A percentile compares a stretch with the other conserved stretches of the same genome.
phyloP scores from a whole-genome alignment of 805 yeast genomes.

The Ogataea minuta region DNA sequence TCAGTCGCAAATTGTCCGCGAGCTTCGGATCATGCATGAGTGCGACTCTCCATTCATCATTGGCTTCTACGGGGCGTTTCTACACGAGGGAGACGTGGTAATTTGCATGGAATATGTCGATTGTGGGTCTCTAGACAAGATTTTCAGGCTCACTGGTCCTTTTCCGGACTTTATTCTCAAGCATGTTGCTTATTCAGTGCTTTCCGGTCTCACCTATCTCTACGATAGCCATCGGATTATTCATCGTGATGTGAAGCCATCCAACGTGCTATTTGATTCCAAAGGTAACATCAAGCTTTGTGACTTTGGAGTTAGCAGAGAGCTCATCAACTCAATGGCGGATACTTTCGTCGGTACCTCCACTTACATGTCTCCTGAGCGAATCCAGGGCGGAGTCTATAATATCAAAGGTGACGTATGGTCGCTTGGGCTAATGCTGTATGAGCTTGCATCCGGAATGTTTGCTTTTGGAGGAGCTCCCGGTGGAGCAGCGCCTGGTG shows the following conservation, averaged over 20 bases:
- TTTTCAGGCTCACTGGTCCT: constrained; percentile 58
- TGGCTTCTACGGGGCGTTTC: constrained; percentile 87
- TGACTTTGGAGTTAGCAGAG: constrained; percentile 96
- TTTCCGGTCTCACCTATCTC: constrained; percentile 77
- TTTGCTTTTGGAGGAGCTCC: constrained; percentile 70
- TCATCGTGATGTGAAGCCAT: constrained; percentile 95
- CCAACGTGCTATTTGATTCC: constrained; percentile 84
- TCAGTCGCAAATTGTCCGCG: constrained; percentile 82
- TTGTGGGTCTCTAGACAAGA: constrained; percentile 87
- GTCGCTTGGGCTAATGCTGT: constrained; percentile 90
- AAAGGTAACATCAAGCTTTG: constrained; percentile 87
- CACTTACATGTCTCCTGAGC: constrained; percentile 95
- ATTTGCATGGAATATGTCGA: constrained; percentile 96
- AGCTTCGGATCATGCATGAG: constrained; percentile 85
- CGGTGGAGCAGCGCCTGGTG: constrained; percentile 31
- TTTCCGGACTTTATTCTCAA: constrained; percentile 68
- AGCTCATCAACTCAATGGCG: constrained; percentile 88
- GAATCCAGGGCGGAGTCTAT: constrained; percentile 92
- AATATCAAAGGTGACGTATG: constrained; percentile 96
- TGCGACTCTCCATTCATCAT: constrained; percentile 82
- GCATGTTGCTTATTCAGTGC: constrained; percentile 70
- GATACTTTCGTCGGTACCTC: constrained; percentile 98
- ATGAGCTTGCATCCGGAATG: constrained; percentile 83
- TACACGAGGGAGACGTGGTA: constrained; percentile 70
- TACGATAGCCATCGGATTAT: constrained; percentile 84